Conservation (phyloP, 2,329 filamentous ascomycete genomes). For the Hypoxylon sp. region DNA sequence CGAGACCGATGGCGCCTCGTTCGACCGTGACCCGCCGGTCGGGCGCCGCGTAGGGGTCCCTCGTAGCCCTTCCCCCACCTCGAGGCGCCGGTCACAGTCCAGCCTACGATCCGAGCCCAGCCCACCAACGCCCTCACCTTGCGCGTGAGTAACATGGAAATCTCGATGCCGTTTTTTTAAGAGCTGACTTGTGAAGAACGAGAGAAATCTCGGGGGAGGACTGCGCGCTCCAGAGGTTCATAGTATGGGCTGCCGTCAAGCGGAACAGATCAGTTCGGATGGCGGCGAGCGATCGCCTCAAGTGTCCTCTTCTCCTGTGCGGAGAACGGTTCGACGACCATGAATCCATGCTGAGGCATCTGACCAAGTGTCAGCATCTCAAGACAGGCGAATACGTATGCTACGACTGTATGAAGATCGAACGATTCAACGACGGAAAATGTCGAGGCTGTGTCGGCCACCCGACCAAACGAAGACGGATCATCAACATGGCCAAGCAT, state of each 20-base stretch:
- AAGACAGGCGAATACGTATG: conserved; percentile 63
- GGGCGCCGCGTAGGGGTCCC: conserved; percentile 32
- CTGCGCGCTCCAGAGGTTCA: conserved; percentile 62
- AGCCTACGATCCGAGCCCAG: conserved; percentile 38
- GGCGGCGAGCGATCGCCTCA: conserved; percentile 56
- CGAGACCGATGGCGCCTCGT: conserved; percentile 34
- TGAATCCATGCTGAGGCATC: conserved; percentile 62
- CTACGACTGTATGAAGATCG: conserved; percentile 61
- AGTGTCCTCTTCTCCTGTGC: conserved; percentile 62
- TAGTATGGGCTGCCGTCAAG: conserved; percentile 64
- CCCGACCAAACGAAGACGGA: conserved; percentile 59
- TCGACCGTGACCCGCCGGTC: conserved; percentile 39
- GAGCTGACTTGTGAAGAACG: conserved; percentile 49
- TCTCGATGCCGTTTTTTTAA: conserved; percentile 2
- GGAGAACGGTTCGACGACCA: conserved; percentile 59
- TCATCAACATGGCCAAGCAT: conserved; percentile 60
- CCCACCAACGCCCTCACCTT: conserved; percentile 37
- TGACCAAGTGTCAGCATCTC: conserved; percentile 58
- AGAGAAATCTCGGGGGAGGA: conserved; percentile 56
- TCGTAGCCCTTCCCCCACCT: conserved; percentile 26
- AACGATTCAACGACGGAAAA: conserved; percentile 60
- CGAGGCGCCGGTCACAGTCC: conserved; percentile 40
- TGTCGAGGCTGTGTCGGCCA: conserved; percentile 60
- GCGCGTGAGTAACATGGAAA: conserved; percentile 42
- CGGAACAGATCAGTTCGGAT: conserved; percentile 60